Evolutionary conservation across 192 early-diverging fungal species (phyloP), one percentile per base, ranked within the genome.

Genomic region (Coemansia sp.): DNA sequence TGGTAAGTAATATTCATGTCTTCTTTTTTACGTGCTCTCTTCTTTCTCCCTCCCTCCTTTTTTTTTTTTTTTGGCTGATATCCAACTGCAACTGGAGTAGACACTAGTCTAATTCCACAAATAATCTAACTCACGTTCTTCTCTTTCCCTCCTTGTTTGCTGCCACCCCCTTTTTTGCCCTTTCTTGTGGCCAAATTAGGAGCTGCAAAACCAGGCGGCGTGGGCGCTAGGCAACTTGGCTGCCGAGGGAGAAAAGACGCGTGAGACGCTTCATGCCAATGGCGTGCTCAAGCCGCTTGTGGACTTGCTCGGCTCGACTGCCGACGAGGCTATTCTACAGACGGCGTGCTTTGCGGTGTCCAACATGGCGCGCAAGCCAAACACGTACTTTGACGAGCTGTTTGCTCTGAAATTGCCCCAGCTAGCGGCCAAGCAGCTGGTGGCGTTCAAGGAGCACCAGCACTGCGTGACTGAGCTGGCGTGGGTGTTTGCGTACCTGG

Each of bases 221-320:
- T 96, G 94, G 91, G 93, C 95, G 4, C 73, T 98, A 3, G 96
- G 96, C 6, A 97, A 98, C 70, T 89, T 98, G 86, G 96, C 96
- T 1, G 93, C 92, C 0, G 95, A 98, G 75, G 86, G 84, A 20
- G 85, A 91, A 15, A 64, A 82, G 6, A 92, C 86, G 67, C 84
- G 95, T 58, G 88, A 94, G 65, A 73, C 83, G 13, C 88, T 99
- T 30, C 82, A 91, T 34, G 82, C 86, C 20, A 84, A 87, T 43
- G 94, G 94, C 45, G 95, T 87, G 10, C 73, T 97, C 9, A 69
- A 73, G 29, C 92, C 91, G 12, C 74, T 98, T 22, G 82, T 94
- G 35, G 83, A 84, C 22, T 76, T 98, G 29, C 70, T 94, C 10
- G 87, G 88, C 29, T 87, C 87, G 16, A 77, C 80, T 12, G 44